Base-by-base conservation (phyloP, 176 grass and related monocot genomes). In the Phragmites australis region DNA sequence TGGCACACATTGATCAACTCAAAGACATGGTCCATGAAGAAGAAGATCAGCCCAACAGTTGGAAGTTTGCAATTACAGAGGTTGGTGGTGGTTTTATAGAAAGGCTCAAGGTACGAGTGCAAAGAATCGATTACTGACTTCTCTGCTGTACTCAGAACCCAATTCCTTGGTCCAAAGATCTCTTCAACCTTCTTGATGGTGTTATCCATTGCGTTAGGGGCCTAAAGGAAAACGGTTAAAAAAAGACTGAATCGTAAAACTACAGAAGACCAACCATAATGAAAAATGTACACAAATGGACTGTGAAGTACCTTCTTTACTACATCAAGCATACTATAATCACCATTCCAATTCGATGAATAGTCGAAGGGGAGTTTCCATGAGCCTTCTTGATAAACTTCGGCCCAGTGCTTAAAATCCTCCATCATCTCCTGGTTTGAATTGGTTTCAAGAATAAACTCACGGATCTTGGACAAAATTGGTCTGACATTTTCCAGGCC, bases 21-120 rank as follows among this genome's bases (percentile, higher is more conserved):
- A 42, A 83, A 71, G 50, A 94, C 89, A 89, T 98, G 90, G 84
- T 98, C 95, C 87, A 94, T 93, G 70, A 98, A 98, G 83, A 97
- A 97, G 70, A 98, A 89, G 31, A 91, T 90, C 16, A 98, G 92
- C 27, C 92, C 95, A 70, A 98, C 78, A 14, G 92, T 94, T 58
- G 80, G 85, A 72, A 92, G 68, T 89, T 91, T 98, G 75, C 90
- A 90, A 50, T 84, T 93, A 81, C 92, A 94, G 69, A 98, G 82
- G 80, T 98, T 98, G 43, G 88, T 93, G 0, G 96, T 98, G 16
- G 93, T 98, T 83, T 98, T 98, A 40, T 91, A 89, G 75, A 97
- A 98, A 6, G 92, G 90, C 49, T 94, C 96, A 52, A 94, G 89
- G 78, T 87, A 94, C 0, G 88, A 85, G 66, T 94, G 96, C 67